Base-by-base conservation (phyloP, 495 filamentous ascomycete genomes). In the Elasticomyces elasticus region DNA sequence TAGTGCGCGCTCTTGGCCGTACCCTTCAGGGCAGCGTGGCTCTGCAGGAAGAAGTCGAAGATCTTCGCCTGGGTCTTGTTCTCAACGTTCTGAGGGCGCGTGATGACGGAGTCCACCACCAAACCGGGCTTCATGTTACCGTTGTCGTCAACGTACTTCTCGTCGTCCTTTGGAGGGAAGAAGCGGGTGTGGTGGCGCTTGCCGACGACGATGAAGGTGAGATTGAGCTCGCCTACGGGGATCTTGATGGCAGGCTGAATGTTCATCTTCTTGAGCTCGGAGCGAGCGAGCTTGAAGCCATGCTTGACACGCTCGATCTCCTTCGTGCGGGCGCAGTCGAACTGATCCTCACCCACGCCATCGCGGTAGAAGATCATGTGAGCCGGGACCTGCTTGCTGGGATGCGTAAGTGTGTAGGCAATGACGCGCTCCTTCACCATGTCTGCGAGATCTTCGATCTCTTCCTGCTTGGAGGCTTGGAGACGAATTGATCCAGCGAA, bases 1-100 rank as follows among this genome's bases (percentile, higher is more conserved):
- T 58, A 58, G 51, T 58, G 55, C 3, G 55, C 55, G 24, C 51
- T 27, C 10, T 41, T 33, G 19, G 37, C 55, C 22, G 51, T 58
- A 10, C 55, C 55, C 33, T 58, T 28, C 13, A 58, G 44, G 35
- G 50, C 55, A 22, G 2, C 3, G 55, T 58, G 55, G 33, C 33
- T 25, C 41, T 58, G 55, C 26, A 58, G 30, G 43, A 46, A 58
- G 42, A 58, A 58, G 27, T 57, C 49, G 22, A 27, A 24, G 3
- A 2, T 40, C 19, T 57, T 30, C n/a, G n/a, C n/a, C n/a, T n/a
- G n/a, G 26, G 35, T 15, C 35, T 5, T 33, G 30, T 33, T 33
- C 30, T 33, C 15, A 15, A 15, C 7, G 30, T 33, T 17, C 13
- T 12, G 4, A 2, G 55, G 51, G 5, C 23, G 25, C 20, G 50